phyloP scores from a whole-genome alignment of 2,329 filamentous ascomycete genomes.

The Xylariaceae sp. region DNA sequence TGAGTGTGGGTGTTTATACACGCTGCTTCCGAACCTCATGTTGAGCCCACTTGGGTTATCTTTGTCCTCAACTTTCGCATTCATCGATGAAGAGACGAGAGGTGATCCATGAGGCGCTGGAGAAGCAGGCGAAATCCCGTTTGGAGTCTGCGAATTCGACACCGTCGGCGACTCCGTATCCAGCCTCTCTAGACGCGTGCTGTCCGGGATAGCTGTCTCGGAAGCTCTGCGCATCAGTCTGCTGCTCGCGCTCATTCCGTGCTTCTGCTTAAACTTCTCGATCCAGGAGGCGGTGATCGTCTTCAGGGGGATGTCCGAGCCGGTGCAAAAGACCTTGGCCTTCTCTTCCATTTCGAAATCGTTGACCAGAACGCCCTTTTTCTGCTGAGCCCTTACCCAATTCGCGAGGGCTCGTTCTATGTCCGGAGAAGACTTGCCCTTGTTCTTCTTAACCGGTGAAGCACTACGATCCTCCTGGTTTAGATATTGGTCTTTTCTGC shows the following conservation, averaged over 20 bases:
- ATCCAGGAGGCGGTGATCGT: slow-evolving; percentile 75
- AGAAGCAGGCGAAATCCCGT: slow-evolving; percentile 67
- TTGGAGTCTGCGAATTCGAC: slow-evolving; percentile 59
- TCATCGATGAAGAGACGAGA: slow-evolving; percentile 62
- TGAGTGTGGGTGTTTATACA: slow-evolving; percentile 61
- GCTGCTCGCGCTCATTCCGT: slow-evolving; percentile 53
- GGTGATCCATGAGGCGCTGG: slow-evolving; percentile 60
- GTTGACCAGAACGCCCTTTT: slow-evolving; percentile 67
- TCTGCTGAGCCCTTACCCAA: slow-evolving; percentile 79
- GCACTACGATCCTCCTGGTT: slow-evolving; percentile 72
- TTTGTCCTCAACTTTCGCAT: slow-evolving; percentile 64
- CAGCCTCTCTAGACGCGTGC: slow-evolving; percentile 52
- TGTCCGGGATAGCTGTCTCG: slow-evolving; percentile 68
- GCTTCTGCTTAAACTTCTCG: slow-evolving; percentile 92
- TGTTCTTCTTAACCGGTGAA: slow-evolving; percentile 76
- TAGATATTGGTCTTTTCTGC: slow-evolving; percentile 92
- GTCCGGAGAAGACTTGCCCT: slow-evolving; percentile 77
- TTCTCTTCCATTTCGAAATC: slow-evolving; percentile 84
- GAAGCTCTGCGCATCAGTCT: slow-evolving; percentile 55
- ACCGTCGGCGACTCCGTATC: slow-evolving; percentile 51
- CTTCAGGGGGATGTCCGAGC: slow-evolving; percentile 67
- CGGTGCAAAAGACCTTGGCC: slow-evolving; percentile 72
- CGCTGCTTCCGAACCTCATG: slow-evolving; percentile 52
- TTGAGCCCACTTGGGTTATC: slow-evolving; percentile 54
- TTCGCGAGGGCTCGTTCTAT: slow-evolving; percentile 87